These are phyloP conservation scores for Candida suzukii DNA, from an alignment of 805 yeast species.

Conservation along the genomic window DNA sequence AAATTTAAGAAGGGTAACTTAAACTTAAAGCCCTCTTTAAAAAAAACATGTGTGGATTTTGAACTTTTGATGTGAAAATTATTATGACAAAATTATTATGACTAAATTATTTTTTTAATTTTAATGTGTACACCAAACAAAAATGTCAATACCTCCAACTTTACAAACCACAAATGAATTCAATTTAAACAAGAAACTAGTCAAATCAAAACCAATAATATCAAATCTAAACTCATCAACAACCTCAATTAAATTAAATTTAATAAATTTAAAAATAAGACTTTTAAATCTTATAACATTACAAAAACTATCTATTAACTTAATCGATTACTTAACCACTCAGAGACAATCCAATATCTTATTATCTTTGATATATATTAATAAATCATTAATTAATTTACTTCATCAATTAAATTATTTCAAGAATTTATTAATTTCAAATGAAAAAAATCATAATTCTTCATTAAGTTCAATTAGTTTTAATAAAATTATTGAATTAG, in stretches of 20 bases:
- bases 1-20: too few species aligned
- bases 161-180: neutral
- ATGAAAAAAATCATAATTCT: neutral
- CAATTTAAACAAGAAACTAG: neutral
- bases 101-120: too few species aligned
- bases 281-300: neutral
- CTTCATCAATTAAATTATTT: neutral
- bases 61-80: too few species aligned
- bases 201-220: neutral
- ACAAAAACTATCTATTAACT: neutral
- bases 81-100: too few species aligned
- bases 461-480: neutral
- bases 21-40: too few species aligned
- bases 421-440: neutral
- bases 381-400: neutral
- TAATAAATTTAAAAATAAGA: neutral
- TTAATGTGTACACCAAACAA: too few species aligned
- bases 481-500: neutral
- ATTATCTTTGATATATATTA: neutral
- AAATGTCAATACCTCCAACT: neutral
- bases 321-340: constrained; percentile 1
- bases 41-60: too few species aligned
- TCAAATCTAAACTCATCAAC: neutral
- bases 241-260: neutral
- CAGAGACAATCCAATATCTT: neutral